Conservation (phyloP, 2,329 filamentous ascomycete species). For the Celoporthe dispersa region DNA sequence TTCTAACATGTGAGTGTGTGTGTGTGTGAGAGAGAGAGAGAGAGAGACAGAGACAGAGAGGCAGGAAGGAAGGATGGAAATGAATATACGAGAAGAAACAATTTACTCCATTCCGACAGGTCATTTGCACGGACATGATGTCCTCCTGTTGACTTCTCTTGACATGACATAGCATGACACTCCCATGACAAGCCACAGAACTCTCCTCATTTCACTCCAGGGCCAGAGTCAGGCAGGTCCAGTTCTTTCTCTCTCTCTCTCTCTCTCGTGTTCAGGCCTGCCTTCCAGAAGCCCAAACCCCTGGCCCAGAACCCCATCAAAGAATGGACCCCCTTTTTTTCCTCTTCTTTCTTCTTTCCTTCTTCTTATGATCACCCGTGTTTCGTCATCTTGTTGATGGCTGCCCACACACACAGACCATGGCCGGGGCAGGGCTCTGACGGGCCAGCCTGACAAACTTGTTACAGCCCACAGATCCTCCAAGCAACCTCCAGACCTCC, state of each 20-base stretch:
- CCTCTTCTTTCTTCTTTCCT: neutral
- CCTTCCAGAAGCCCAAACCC: neutral
- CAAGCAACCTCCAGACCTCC: neutral
- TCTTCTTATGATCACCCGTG: neutral
- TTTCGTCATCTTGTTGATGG: neutral
- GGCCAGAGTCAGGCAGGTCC: neutral
- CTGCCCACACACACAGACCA: neutral
- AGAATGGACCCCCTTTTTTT: neutral
- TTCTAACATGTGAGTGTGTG: too few relatives aligned
- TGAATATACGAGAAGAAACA: neutral
- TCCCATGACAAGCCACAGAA: neutral
- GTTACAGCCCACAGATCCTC: neutral
- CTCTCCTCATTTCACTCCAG: neutral
- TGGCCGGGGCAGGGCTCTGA: neutral
- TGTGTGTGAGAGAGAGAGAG: too few relatives aligned
- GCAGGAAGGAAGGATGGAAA: too few relatives aligned
- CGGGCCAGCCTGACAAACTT: neutral
- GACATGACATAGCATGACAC: neutral
- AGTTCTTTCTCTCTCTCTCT: neutral
- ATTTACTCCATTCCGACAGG: too few relatives aligned
- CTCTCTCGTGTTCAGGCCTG: neutral
- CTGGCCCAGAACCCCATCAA: neutral
- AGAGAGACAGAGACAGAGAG: too few relatives aligned
- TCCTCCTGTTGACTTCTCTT: neutral
- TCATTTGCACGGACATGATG: too few relatives aligned